These are phyloP conservation scores for Strigomonas oncopelti DNA, from an alignment of 208 protist species.

Conservation along the genomic window DNA sequence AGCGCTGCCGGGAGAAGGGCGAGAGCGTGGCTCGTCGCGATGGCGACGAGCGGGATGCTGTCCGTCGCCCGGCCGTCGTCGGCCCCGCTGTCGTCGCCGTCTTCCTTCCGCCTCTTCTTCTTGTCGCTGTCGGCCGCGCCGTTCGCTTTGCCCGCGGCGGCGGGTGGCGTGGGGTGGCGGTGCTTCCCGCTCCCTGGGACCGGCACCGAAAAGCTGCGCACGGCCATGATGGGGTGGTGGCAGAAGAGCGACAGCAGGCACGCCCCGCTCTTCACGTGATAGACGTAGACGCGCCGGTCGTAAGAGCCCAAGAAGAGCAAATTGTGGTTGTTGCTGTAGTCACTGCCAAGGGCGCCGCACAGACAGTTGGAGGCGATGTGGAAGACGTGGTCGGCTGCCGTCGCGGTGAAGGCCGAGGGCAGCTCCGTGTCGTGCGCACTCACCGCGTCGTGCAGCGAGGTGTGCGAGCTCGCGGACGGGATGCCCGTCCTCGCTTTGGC, in stretches of 20 bases:
- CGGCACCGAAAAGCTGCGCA: conserved; percentile 62
- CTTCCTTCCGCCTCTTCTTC: background rate
- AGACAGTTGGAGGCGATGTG: conserved; percentile 76
- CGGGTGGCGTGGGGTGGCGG: conserved; percentile 3
- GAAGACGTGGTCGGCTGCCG: conserved; percentile 49
- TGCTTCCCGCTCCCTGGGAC: background rate
- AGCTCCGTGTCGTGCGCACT: conserved; percentile 3
- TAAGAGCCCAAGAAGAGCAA: conserved; percentile 72
- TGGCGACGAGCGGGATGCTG: conserved; percentile 15
- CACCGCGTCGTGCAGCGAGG: conserved; percentile 4
- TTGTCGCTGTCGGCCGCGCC: too few relatives aligned
- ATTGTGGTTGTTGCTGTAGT: conserved; percentile 23
- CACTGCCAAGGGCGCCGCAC: conserved; percentile 55
- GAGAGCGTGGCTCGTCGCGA: conserved; percentile 17
- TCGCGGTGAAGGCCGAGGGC: background rate
- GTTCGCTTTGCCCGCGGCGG: background rate
- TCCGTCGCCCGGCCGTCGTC: background rate
- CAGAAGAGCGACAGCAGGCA: conserved; percentile 73
- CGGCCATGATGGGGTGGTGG: conserved; percentile 66
- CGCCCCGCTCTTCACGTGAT: conserved; percentile 42
- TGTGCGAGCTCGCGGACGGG: conserved; percentile 14
- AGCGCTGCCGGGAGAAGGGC: conserved; percentile 19
- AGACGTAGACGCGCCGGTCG: conserved; percentile 79
- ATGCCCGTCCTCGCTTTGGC: background rate
- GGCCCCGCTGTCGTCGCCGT: background rate